Evolutionary conservation across 2,329 filamentous ascomycete species (phyloP).

Genomic region (Lachnellula cervina): DNA sequence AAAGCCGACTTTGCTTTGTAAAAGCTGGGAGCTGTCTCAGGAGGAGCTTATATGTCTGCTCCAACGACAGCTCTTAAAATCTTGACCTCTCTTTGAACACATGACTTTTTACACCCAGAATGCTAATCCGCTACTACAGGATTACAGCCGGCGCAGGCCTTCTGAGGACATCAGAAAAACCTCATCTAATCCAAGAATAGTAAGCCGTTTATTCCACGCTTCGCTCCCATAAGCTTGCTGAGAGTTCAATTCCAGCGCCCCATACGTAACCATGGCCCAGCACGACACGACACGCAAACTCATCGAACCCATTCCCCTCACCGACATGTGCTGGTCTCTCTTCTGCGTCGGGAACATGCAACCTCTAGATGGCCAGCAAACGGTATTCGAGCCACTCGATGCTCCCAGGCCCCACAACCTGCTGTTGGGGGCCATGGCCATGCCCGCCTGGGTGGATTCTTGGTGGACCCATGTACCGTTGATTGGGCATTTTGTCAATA

Average conservation of each 20-base stretch:
- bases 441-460: conserved; percentile 8
- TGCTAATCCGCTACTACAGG: conserved; percentile 5
- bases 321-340: conserved; percentile 35
- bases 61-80: too few species aligned
- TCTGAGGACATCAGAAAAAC: conserved; percentile 34
- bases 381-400: conserved; percentile 31
- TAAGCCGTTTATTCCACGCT: conserved; percentile 20
- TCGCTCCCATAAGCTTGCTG: neutral
- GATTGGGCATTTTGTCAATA: conserved; percentile 28
- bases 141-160: conserved; percentile 34
- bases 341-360: conserved; percentile 35
- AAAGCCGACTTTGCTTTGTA: neutral
- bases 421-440: conserved; percentile 3
- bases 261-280: conserved; percentile 2
- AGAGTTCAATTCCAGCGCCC: conserved; percentile 4
- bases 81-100: too few species aligned
- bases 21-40: neutral
- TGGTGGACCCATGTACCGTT: conserved; percentile 15
- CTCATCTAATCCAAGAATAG: conserved; percentile 32
- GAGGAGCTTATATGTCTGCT: neutral
- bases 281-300: conserved; percentile 14
- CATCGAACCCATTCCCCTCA: conserved; percentile 8
- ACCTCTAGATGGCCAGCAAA: conserved; percentile 32
- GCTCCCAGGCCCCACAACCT: conserved; percentile 22
- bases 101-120: too few species aligned